Base-by-base conservation (phyloP, 345 rosid species). In the Trapa incisa region DNA sequence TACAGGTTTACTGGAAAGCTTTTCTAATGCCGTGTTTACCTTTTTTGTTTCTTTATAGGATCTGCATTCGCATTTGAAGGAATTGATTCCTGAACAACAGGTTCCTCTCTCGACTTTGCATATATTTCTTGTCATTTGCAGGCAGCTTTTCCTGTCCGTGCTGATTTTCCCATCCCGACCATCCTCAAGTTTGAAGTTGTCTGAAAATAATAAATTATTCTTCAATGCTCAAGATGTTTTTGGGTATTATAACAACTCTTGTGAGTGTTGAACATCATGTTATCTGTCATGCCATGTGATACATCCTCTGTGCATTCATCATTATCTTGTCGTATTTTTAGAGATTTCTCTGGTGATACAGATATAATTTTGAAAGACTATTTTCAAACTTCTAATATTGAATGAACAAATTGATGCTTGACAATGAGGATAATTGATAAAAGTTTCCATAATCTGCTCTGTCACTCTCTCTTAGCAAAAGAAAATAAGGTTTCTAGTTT, bases 71-170 rank as follows among this genome's bases (percentile, higher is more conserved):
- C 95, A 88, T 86, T 80, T 94, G 75, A 87, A 80, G 77, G 97
- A 88, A 77, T 70, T 91, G 78, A 94, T 94, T 77, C 99, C 99
- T 1, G 95, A 89, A 73, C 92, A 94, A 76, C 99, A 91, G 96
- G 99, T 87, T 64, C 57, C 66, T 61, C 58, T 65, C 67, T 37
- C 11, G 37, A 37, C 66, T 63, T 61, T 37, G 16, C 58, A 37
- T 41, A 17, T 53, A 36, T 56, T 6, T 39, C 38, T 11, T 58
- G 3, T 58, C 60, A n/a, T 54, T n/a, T 6, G 11, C 35, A n/a
- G 8, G 33, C 6, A 54, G 22, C 13, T 58, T 58, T 47, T 62
- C 16, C 37, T 52, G 54, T 50, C 47, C 32, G 29, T 43, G 16
- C 17, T 32, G 50, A 37, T 67, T 16, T 52, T 67, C 29, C 29